Evolutionary conservation across 208 protist genomes (phyloP).

Genomic region (Angomonas ambiguus): DNA sequence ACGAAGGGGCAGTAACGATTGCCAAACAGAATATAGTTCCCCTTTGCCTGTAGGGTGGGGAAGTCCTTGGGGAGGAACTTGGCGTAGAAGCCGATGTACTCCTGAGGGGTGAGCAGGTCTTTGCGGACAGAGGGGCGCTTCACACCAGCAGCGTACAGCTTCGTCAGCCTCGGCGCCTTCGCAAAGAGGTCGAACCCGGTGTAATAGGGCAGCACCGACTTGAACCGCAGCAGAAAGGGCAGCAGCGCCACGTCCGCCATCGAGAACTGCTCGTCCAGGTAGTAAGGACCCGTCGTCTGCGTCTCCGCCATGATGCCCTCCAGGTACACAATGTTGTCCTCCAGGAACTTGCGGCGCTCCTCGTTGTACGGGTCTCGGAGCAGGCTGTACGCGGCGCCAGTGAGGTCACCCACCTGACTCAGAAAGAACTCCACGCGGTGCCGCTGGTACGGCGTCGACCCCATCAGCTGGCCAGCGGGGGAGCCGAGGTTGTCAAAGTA

Average conservation of each 20-base stretch:
- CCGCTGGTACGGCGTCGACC: conserved; percentile 38
- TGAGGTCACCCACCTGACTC: conserved; percentile 53
- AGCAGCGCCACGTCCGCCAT: conserved; percentile 65
- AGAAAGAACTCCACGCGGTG: conserved; percentile 76
- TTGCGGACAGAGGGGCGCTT: conserved; percentile 48
- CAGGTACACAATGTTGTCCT: conserved; percentile 60
- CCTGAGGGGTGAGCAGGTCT: conserved; percentile 28
- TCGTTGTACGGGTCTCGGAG: conserved; percentile 52
- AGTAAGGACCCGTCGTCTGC: conserved; percentile 51
- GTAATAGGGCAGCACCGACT: conserved; percentile 55
- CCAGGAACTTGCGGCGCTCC: conserved; percentile 43
- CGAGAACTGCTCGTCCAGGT: conserved; percentile 69
- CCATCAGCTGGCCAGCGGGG: conserved; percentile 32
- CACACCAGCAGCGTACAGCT: conserved; percentile 40
- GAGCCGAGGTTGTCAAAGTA: conserved; percentile 56
- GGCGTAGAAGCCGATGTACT: conserved; percentile 22
- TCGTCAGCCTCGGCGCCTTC: conserved; percentile 56
- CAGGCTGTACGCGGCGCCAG: conserved; percentile 33
- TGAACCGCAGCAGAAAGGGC: conserved; percentile 67
- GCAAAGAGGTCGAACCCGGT: conserved; percentile 62
- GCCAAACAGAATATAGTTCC: conserved; percentile 46
- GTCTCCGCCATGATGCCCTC: conserved; percentile 54
- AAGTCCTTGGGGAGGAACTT: conserved; percentile 24
- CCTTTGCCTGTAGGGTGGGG: conserved; percentile 23
- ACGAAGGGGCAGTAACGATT: conserved; percentile 53